Percentiles rank a stretch among this genome's conserved stretches.
Evolutionary conservation across 768 basidiomycete species (phyloP).

Genomic region (Flagelloscypha sp.): DNA sequence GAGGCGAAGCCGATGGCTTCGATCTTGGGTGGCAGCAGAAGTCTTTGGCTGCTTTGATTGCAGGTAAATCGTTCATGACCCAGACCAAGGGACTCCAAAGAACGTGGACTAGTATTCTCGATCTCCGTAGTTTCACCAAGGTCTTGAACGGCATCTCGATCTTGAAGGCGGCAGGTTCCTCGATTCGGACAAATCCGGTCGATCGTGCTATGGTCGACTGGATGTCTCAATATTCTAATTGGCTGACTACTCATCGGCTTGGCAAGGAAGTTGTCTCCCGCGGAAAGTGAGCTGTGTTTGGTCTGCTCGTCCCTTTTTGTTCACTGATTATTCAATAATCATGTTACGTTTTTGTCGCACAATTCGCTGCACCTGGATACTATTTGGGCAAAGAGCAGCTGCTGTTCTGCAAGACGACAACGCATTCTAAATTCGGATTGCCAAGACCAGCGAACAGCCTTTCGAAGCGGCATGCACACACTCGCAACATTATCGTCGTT

Average conservation of each 20-base stretch:
- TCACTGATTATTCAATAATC: slow-evolving; percentile 33
- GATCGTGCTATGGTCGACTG: slow-evolving; percentile 35
- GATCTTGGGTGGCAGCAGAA: too few species aligned
- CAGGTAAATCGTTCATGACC: slow-evolving; percentile 46
- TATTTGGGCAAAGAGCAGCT: slow-evolving; percentile 27
- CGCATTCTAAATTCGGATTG: slow-evolving; percentile 40
- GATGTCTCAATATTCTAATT: slow-evolving; percentile 33
- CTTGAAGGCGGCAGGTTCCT: slow-evolving; percentile 25
- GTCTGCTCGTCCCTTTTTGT: background rate
- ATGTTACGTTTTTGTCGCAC: slow-evolving; percentile 40
- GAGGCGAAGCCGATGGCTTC: too few species aligned
- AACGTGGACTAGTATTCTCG: slow-evolving; percentile 46
- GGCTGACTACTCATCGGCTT: slow-evolving; percentile 36
- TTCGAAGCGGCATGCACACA: slow-evolving; percentile 46
- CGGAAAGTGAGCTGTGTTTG: slow-evolving; percentile 37
- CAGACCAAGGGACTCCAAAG: slow-evolving; percentile 36
- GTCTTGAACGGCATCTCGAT: slow-evolving; percentile 38
- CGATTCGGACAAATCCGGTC: slow-evolving; percentile 32
- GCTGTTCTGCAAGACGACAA: slow-evolving; percentile 22
- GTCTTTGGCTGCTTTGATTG: too few species aligned
- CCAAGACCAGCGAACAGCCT: slow-evolving; percentile 43
- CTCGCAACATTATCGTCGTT: slow-evolving; percentile 49
- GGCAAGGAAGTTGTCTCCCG: slow-evolving; percentile 32
- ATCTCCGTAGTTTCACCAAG: slow-evolving; percentile 43
- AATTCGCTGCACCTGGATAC: slow-evolving; percentile 34